Evolutionary conservation across 805 yeast genomes (phyloP).

Genomic region (Komagataella populi): DNA sequence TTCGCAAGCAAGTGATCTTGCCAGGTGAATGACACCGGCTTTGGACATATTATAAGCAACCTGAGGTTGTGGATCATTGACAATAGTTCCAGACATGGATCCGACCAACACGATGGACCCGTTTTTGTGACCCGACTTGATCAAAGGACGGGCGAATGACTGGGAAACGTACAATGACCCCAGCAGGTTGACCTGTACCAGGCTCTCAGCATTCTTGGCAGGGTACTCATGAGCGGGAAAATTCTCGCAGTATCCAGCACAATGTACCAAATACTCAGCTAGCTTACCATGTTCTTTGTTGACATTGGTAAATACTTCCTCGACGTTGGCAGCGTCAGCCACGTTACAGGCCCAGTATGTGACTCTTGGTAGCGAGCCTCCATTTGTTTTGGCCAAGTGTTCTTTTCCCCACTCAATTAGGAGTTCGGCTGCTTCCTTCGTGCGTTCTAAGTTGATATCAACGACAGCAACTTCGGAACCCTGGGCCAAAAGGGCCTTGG

Average conservation of each 20-base stretch:
- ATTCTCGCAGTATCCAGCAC: slow-evolving; percentile 83
- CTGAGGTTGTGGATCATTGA: slow-evolving; percentile 71
- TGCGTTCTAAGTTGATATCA: slow-evolving; percentile 51
- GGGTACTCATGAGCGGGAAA: slow-evolving; percentile 70
- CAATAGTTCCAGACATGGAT: slow-evolving; percentile 71
- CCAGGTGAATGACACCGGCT: slow-evolving; percentile 78
- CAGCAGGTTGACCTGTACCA: slow-evolving; percentile 58
- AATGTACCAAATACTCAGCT: slow-evolving; percentile 55
- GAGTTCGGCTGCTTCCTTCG: slow-evolving; percentile 39
- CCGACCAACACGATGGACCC: slow-evolving; percentile 61
- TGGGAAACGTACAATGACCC: slow-evolving; percentile 70
- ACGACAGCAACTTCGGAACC: slow-evolving; percentile 68
- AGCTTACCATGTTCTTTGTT: slow-evolving; percentile 45
- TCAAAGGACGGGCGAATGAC: slow-evolving; percentile 56
- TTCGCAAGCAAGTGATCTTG: slow-evolving; percentile 62
- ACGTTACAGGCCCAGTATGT: slow-evolving; percentile 67
- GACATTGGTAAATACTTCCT: slow-evolving; percentile 36
- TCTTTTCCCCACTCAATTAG: slow-evolving; percentile 32
- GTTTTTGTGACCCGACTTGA: slow-evolving; percentile 32
- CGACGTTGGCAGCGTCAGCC: slow-evolving; percentile 48
- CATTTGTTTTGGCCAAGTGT: slow-evolving; percentile 12
- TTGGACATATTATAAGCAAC: slow-evolving; percentile 74
- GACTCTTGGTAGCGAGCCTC: slow-evolving; percentile 20
- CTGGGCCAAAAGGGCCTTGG: slow-evolving; percentile 57
- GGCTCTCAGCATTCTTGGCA: slow-evolving; percentile 49